These are phyloP conservation scores for Phytophthora multivora DNA, from an alignment of 352 stramenopile species.

Conservation along the genomic window DNA sequence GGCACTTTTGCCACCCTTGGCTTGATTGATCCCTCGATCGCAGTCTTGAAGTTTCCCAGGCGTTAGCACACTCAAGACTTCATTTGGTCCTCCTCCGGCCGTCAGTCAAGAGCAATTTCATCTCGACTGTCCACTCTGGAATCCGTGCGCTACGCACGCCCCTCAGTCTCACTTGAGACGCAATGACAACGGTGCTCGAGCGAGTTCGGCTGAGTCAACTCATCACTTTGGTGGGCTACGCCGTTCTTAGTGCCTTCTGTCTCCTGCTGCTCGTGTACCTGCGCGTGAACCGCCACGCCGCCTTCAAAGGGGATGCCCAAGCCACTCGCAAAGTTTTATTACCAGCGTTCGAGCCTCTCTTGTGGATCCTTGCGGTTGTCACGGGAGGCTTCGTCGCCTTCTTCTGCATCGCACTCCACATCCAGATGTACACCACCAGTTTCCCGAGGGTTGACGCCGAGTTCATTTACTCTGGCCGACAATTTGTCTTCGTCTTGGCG, in stretches of 20 bases:
- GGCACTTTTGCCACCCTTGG: not conserved
- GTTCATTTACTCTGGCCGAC: conserved; percentile 46
- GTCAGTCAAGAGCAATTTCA: conserved; percentile 6
- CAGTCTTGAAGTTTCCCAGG: conserved; percentile 26
- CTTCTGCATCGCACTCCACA: conserved; percentile 39
- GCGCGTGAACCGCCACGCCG: conserved; percentile 42
- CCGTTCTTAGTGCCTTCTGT: conserved; percentile 36
- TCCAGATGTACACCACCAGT: conserved; percentile 35
- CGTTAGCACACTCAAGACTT: not conserved
- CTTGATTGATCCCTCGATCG: conserved; percentile 1
- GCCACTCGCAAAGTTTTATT: conserved; percentile 58
- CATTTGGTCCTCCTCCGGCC: conserved; percentile 3
- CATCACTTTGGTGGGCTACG: conserved; percentile 41
- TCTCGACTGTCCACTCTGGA: not conserved
- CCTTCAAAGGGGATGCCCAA: conserved; percentile 45
- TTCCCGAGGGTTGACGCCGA: conserved; percentile 40
- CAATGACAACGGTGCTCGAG: conserved; percentile 7
- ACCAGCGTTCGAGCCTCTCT: conserved; percentile 59
- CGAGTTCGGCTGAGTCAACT: conserved; percentile 35
- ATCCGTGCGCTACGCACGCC: not conserved
- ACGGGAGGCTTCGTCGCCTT: conserved; percentile 38
- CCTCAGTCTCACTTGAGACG: not conserved
- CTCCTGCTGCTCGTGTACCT: conserved; percentile 50
- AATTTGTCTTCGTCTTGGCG: conserved; percentile 63
- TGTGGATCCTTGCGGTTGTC: conserved; percentile 46